Base-by-base conservation (phyloP, 768 basidiomycete species). In the Tulasnella sp. region DNA sequence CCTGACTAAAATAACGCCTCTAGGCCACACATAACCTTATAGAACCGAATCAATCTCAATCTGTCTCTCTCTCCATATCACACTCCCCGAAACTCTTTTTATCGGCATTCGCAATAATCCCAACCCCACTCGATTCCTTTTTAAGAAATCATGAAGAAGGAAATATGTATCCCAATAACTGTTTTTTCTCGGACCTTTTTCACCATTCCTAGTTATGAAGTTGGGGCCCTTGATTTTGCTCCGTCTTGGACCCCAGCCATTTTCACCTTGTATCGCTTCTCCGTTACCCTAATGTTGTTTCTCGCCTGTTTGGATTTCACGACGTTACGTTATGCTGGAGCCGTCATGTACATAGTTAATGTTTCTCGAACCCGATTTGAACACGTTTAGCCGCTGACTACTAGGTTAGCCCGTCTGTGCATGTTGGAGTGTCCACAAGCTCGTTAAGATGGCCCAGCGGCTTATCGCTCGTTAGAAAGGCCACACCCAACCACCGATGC, bases 111-210 rank as follows among this genome's bases (percentile, higher is more conserved):
- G 54, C 54, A 54, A 54, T 54, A n/a, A 54, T 54, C 54, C 46
- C 54, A 54, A 54, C 54, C 54, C 54, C 54, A 54, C 54, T 54
- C 54, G 54, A 54, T 54, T 54, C 54, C 54, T n/a, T 54, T 46
- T 24, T 24, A 16, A 54, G n/a, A n/a, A 22, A 7, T 54, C 54
- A 54, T n/a, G 54, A 54, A 54, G 4, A 8, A 54, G n/a, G 24
- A 54, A 54, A 54, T 54, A 54, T 54, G 54, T 54, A 54, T 54
- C n/a, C 54, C 54, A 54, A n/a, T n/a, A n/a, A 14, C 14, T 46
- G 46, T 46, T 46, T 46, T 14, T 46, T 4, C 12, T 16, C 2
- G 16, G 14, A 16, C 16, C 16, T 16, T 46, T 18, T 18, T 18
- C 46, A 46, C 16, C 14, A 46, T 46, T 20, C 18, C 46, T 16